Conservation (phyloP, 441 rosid species). For the Bruguiera hainesii region DNA sequence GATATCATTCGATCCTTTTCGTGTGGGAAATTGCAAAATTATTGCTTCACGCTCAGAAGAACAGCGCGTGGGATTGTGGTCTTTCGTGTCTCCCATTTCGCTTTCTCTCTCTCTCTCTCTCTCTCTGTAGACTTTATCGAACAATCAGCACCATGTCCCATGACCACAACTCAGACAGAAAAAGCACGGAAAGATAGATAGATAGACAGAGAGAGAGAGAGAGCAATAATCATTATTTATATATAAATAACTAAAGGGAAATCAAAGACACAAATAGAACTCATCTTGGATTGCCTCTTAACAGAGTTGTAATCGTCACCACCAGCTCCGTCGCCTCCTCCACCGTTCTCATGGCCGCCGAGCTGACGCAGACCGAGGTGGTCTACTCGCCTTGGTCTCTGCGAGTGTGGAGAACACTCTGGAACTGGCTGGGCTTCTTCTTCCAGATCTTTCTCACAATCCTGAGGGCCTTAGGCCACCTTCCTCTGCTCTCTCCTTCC, state of each 20-base stretch:
- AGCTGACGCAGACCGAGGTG: slow-evolving; percentile 85
- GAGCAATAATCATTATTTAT: background rate
- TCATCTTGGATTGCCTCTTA: background rate
- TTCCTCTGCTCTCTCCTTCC: slow-evolving; percentile 60
- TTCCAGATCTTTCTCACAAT: slow-evolving; percentile 77
- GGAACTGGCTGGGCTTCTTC: slow-evolving; percentile 76
- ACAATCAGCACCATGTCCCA: background rate
- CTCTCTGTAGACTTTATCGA: slow-evolving; percentile 12
- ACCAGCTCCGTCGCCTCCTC: background rate
- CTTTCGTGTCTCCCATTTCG: too few relatives aligned
- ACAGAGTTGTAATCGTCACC: background rate
- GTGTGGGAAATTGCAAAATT: too few relatives aligned
- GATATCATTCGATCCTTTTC: too few relatives aligned
- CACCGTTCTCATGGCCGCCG: slow-evolving; percentile 43
- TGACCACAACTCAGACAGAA: background rate
- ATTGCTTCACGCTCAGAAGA: too few relatives aligned
- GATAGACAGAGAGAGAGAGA: background rate
- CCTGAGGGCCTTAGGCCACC: slow-evolving; percentile 63
- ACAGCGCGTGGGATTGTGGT: slow-evolving; percentile 22
- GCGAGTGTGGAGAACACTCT: slow-evolving; percentile 65
- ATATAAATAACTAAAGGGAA: too few relatives aligned
- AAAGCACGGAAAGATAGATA: background rate
- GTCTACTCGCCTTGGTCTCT: slow-evolving; percentile 55
- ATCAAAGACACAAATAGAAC: background rate
- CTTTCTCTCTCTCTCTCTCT: background rate